A percentile compares a stretch with the other conserved stretches of the same genome.
phyloP scores from a whole-genome alignment of 2,329 filamentous ascomycete species.

The Beauveria medogensis region DNA sequence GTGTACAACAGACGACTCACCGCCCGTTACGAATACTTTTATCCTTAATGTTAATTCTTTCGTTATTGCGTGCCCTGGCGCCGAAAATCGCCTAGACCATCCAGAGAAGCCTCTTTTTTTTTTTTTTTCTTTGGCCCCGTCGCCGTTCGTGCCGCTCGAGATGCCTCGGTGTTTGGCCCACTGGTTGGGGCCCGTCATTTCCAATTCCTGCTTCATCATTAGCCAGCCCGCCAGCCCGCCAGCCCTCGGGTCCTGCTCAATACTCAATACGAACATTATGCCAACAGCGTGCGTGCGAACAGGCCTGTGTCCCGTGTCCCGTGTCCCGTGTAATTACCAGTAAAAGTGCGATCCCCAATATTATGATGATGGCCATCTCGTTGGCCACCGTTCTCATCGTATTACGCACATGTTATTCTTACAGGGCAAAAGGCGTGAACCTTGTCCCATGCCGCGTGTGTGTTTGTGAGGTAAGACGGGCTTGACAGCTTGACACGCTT shows the following conservation, averaged over 20 bases:
- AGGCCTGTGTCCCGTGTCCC: too few species aligned
- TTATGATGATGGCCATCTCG: too few species aligned
- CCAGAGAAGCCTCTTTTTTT: background rate
- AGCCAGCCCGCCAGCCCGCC: background rate
- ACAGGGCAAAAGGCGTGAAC: background rate
- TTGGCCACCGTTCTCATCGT: background rate
- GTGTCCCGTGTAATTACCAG: too few species aligned
- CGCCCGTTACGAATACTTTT: background rate
- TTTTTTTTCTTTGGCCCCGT: background rate
- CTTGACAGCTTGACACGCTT: background rate
- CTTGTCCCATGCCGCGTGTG: background rate
- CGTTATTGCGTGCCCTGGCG: background rate
- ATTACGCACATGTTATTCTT: background rate
- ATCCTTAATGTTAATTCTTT: too few species aligned
- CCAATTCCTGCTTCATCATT: slow-evolving; percentile 7
- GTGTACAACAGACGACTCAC: background rate
- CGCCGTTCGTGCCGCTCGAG: background rate
- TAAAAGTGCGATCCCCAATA: too few species aligned
- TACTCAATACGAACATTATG: background rate
- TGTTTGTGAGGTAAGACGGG: background rate
- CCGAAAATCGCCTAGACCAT: background rate
- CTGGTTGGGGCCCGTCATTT: background rate
- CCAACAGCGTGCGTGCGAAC: too few species aligned
- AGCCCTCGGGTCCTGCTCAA: background rate
- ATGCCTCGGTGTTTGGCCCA: slow-evolving; percentile 1